These are phyloP conservation scores for Linum trigynum DNA, from an alignment of 345 rosid species.

Conservation along the genomic window DNA sequence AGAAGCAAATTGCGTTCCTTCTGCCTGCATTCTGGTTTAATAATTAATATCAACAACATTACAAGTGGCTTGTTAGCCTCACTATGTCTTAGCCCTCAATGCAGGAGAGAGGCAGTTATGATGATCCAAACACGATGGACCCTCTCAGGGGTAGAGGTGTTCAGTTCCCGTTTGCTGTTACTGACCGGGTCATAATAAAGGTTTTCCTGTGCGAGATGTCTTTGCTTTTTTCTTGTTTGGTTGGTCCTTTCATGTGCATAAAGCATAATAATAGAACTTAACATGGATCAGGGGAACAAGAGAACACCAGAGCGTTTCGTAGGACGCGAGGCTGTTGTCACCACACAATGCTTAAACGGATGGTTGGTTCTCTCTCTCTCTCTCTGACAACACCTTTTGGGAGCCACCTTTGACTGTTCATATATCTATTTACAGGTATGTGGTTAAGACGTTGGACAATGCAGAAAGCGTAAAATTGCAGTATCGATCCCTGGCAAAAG, in stretches of 20 bases:
- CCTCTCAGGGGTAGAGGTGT: slow-evolving; percentile 58
- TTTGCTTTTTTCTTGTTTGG: neutral
- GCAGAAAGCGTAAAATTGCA: slow-evolving; percentile 87
- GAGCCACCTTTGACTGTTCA: neutral
- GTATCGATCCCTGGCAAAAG: slow-evolving; percentile 77
- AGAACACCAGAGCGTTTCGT: slow-evolving; percentile 89
- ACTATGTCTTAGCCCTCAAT: slow-evolving; percentile 5
- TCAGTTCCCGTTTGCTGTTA: slow-evolving; percentile 83
- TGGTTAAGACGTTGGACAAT: slow-evolving; percentile 84
- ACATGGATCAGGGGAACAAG: slow-evolving; percentile 71
- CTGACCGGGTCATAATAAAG: slow-evolving; percentile 85
- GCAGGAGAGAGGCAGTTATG: slow-evolving; percentile 65
- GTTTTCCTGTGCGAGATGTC: slow-evolving; percentile 23
- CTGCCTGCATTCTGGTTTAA: no score
- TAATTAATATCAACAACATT: no score
- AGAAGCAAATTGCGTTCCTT: no score
- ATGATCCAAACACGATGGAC: slow-evolving; percentile 35
- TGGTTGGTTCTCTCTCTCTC: slow-evolving; percentile 41
- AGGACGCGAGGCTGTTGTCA: slow-evolving; percentile 84
- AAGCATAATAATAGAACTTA: slow-evolving; percentile 1
- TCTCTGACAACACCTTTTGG: neutral
- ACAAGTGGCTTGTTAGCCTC: no score
- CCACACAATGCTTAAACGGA: slow-evolving; percentile 94
- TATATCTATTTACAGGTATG: slow-evolving; percentile 45
- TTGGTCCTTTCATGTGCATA: slow-evolving; percentile 10